Evolutionary conservation across 2,329 filamentous ascomycete species (phyloP), one percentile per base, ranked within the genome.

Genomic region (Dactylonectria macrodidyma): DNA sequence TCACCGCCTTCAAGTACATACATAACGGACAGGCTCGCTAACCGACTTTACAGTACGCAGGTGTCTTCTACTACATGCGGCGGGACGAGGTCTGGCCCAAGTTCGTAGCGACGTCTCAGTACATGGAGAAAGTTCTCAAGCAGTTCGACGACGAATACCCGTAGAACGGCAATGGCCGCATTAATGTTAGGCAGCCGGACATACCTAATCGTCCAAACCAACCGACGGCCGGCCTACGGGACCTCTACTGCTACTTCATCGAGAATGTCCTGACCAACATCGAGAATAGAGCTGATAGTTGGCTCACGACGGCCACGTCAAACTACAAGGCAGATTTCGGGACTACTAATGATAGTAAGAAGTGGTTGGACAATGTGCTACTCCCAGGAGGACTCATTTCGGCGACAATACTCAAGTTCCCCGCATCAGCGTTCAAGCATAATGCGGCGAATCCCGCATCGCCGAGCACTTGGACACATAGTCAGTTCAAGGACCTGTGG

Each of bases 61-160:
- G 57, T 12, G 57, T 60, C n/a, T 60, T 60, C n/a, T 60, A 44
- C 41, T 60, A 60, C 47, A 60, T 51, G 57, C 26, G 26, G 4
- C 26, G 26, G 26, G 4, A 4, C 26, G 57, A 61, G 5, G 33
- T 61, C 34, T 61, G 59, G 48, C 30, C 48, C 6, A 61, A 54
- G 6, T 61, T 61, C 36, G 19, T 38, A 7, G 36, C 14, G 36
- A 51, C 46, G 9, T 61, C 59, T 33, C 34, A 61, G 34, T 5
- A 30, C 16, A 54, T 54, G 7, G 48, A 61, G 36, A n/a, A 41
- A 3, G 3, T 54, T 3, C 36, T 61, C 5, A 34, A 24, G 2
- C 14, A 46, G 12, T 61, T 61, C 38, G 59, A 54, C 38, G 3
- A 36, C 3, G 16, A 44, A 24, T 60, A 41, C 22, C 19, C 12